These are phyloP conservation scores for Wickerhamiella brachini DNA, from an alignment of 805 yeast species.

Conservation along the genomic window DNA sequence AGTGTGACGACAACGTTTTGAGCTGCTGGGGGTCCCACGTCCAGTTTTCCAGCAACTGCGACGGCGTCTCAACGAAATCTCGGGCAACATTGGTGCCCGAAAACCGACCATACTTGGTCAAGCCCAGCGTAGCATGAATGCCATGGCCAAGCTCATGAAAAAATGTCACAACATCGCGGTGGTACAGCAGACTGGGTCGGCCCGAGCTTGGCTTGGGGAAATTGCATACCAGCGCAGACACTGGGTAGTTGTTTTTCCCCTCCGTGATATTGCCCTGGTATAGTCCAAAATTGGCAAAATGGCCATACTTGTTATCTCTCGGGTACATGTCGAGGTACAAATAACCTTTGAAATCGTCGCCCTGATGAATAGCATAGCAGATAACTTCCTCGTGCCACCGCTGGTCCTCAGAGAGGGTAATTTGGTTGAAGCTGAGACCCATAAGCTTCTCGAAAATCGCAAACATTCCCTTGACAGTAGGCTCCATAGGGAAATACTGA, in stretches of 20 bases:
- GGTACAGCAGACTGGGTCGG: slow-evolving; percentile 65
- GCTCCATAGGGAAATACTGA: slow-evolving; percentile 64
- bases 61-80: slow-evolving; percentile 87
- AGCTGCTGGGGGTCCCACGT: slow-evolving; percentile 62
- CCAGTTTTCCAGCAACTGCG: slow-evolving; percentile 82
- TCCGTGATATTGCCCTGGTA: slow-evolving; percentile 4
- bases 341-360: slow-evolving; percentile 62
- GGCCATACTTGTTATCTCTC: slow-evolving; percentile 75
- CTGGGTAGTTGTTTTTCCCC: slow-evolving; percentile 39
- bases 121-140: slow-evolving; percentile 61
- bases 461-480: slow-evolving; percentile 57
- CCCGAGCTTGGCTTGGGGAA: slow-evolving; percentile 59
- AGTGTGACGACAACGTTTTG: slow-evolving; percentile 49
- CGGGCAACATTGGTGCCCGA: slow-evolving; percentile 67
- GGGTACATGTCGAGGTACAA: slow-evolving; percentile 73
- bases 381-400: slow-evolving; percentile 74
- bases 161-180: slow-evolving; percentile 65
- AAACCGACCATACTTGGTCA: slow-evolving; percentile 50
- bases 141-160: slow-evolving; percentile 90
- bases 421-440: slow-evolving; percentile 49
- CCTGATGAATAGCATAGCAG: slow-evolving; percentile 44
- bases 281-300: slow-evolving; percentile 59
- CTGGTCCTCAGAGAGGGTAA: slow-evolving; percentile 31
- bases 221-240: slow-evolving; percentile 71
- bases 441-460: slow-evolving; percentile 56